A percentile compares a stretch with the other conserved stretches of the same genome.
Conservation (phyloP, 192 early-diverging fungal species). For the Paraglomus brasilianum region DNA sequence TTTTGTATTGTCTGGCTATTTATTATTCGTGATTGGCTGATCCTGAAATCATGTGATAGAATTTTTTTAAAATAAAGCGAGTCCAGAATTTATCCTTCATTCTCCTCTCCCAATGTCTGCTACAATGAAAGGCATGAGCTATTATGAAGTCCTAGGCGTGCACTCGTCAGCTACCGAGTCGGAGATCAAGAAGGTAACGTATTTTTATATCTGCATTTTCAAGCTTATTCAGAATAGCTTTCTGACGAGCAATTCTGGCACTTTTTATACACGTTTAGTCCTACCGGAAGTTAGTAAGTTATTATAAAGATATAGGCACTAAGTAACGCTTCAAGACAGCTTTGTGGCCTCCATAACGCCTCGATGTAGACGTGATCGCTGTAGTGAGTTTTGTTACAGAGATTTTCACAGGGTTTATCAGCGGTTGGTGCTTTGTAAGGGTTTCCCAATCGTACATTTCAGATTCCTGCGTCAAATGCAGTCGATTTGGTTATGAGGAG, state of each 20-base stretch:
- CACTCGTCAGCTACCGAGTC: conserved; percentile 38
- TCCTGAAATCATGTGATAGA: too few relatives aligned
- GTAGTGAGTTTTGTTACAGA: neutral
- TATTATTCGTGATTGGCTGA: too few relatives aligned
- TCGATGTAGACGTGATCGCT: neutral
- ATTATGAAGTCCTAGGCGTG: conserved; percentile 73
- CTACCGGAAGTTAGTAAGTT: conserved; percentile 53
- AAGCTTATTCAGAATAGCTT: neutral
- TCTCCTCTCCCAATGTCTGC: neutral
- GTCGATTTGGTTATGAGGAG: neutral
- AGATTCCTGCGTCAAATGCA: neutral
- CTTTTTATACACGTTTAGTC: conserved; percentile 36
- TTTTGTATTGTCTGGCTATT: too few relatives aligned
- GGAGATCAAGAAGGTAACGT: conserved; percentile 50
- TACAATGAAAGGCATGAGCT: conserved; percentile 66
- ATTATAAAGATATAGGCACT: neutral
- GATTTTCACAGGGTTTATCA: neutral
- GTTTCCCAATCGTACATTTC: neutral
- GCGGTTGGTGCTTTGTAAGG: neutral
- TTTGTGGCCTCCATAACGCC: neutral
- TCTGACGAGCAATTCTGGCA: neutral
- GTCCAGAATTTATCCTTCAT: too few relatives aligned
- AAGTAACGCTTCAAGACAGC: neutral
- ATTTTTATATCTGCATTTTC: neutral
- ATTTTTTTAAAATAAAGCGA: too few relatives aligned